phyloP scores from a whole-genome alignment of 768 basidiomycete species.

The Kwoniella dejecticola region DNA sequence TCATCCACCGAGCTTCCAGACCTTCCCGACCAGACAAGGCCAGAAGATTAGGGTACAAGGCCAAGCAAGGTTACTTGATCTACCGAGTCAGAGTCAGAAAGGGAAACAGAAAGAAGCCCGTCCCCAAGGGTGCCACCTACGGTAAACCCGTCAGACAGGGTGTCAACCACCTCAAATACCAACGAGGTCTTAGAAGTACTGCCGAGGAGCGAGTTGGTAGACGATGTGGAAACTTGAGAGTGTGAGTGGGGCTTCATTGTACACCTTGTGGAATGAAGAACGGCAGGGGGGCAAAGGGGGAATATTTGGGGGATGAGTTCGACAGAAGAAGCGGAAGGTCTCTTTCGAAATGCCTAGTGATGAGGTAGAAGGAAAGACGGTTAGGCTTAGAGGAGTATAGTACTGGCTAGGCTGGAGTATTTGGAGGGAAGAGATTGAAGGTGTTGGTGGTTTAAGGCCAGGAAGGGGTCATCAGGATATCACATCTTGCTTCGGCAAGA shows the following conservation, averaged over 20 bases:
- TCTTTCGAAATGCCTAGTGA: too few species aligned
- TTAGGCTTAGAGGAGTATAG: too few species aligned
- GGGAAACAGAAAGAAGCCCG: constrained; percentile 99
- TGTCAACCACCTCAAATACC: constrained; percentile 98
- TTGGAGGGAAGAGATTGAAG: too few species aligned
- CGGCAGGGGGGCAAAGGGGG: not conserved
- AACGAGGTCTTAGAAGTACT: constrained; percentile 85
- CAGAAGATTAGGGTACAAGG: constrained; percentile 97
- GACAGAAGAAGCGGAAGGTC: too few species aligned
- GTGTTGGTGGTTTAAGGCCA: too few species aligned
- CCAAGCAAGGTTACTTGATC: constrained; percentile 98
- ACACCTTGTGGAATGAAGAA: not conserved
- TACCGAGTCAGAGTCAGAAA: constrained; percentile 96
- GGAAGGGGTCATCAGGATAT: too few species aligned
- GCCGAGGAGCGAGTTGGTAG: constrained; percentile 98
- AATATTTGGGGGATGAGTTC: too few species aligned
- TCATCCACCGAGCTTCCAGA: constrained; percentile 96
- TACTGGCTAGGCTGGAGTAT: too few species aligned
- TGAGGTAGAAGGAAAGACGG: too few species aligned
- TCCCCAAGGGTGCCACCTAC: constrained; percentile 98
- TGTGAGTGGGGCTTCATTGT: constrained; percentile 56
- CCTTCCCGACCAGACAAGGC: constrained; percentile 99
- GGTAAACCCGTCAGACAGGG: constrained; percentile 98
- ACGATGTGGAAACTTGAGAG: constrained; percentile 93
- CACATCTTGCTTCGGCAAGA: too few species aligned